Evolutionary conservation across 257 asterid species (phyloP).

Genomic region (Fraxinus cuspidata): DNA sequence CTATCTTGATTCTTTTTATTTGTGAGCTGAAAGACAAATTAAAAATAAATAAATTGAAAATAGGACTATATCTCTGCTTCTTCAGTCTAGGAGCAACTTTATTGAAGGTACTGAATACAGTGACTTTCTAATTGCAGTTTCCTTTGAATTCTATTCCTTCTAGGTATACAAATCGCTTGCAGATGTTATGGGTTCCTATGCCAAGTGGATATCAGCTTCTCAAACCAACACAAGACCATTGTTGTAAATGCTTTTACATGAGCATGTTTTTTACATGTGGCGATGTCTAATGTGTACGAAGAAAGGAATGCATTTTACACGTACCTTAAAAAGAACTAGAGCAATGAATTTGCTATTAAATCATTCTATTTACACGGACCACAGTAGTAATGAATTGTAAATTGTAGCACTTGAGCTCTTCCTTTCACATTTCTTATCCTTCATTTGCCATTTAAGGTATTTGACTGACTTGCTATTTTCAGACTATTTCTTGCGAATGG

Average conservation of each 20-base stretch:
- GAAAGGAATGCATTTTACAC: neutral
- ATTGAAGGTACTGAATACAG: neutral
- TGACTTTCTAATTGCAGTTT: slow-evolving; percentile 16
- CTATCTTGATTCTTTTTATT: slow-evolving; percentile 21
- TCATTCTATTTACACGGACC: slow-evolving; percentile 10
- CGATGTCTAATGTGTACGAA: slow-evolving; percentile 18
- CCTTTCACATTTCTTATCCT: slow-evolving; percentile 11
- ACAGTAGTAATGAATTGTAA: slow-evolving; percentile 12
- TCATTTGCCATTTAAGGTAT: slow-evolving; percentile 15
- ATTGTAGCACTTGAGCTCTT: slow-evolving; percentile 17
- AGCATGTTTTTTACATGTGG: slow-evolving; percentile 28
- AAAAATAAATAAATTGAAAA: neutral
- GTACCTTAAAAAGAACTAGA: slow-evolving; percentile 10
- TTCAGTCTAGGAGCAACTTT: slow-evolving; percentile 23
- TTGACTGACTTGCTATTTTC: slow-evolving; percentile 42
- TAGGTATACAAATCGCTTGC: slow-evolving; percentile 85
- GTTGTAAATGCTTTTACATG: slow-evolving; percentile 56
- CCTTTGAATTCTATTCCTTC: slow-evolving; percentile 27
- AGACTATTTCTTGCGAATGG: slow-evolving; percentile 82
- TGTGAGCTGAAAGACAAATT: slow-evolving; percentile 19
- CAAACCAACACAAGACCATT: slow-evolving; percentile 56
- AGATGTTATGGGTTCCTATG: slow-evolving; percentile 79
- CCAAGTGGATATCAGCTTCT: slow-evolving; percentile 66
- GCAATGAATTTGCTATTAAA: slow-evolving; percentile 16
- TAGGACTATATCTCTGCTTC: slow-evolving; percentile 23